phyloP scores from a whole-genome alignment of 2,329 filamentous ascomycete species.

The Apiospora hydei region DNA sequence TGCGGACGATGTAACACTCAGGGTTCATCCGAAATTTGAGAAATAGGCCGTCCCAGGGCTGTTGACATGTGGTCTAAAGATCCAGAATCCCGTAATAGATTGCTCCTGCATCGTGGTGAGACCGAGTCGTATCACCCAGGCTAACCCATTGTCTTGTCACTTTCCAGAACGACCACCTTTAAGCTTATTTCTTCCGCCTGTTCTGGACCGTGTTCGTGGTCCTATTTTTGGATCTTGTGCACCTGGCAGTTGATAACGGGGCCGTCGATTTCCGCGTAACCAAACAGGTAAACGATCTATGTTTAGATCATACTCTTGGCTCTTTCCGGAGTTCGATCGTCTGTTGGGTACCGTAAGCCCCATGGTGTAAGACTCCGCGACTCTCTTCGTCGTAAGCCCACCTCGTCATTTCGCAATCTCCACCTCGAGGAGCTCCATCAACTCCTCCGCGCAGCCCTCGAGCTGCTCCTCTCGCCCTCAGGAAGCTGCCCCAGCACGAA shows the following conservation, averaged over 20 bases:
- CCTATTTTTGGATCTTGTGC: constrained; percentile 5
- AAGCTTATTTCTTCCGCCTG: constrained; percentile 7
- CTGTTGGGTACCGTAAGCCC: background rate
- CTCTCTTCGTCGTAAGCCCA: background rate
- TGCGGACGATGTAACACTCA: constrained; percentile 14
- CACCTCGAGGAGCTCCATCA: constrained; percentile 23
- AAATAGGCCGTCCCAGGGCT: background rate
- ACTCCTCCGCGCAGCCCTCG: background rate
- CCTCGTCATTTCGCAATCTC: background rate
- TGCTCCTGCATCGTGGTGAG: constrained; percentile 2
- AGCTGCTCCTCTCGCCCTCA: constrained; percentile 3
- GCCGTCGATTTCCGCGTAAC: background rate
- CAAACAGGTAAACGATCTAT: background rate
- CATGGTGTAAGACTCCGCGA: background rate
- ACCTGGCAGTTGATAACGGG: background rate
- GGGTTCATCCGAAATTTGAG: background rate
- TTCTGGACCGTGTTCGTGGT: constrained; percentile 2
- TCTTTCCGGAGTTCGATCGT: background rate
- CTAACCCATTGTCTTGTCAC: background rate
- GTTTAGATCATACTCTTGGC: constrained; percentile 4
- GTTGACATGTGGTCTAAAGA: background rate
- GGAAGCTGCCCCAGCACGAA: constrained; percentile 25
- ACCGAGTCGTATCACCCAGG: background rate
- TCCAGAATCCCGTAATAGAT: constrained; percentile 4
- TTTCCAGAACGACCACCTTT: background rate